phyloP scores from a whole-genome alignment of 371 early-diverging fungal genomes.

The Lichtheimia corymbifera region DNA sequence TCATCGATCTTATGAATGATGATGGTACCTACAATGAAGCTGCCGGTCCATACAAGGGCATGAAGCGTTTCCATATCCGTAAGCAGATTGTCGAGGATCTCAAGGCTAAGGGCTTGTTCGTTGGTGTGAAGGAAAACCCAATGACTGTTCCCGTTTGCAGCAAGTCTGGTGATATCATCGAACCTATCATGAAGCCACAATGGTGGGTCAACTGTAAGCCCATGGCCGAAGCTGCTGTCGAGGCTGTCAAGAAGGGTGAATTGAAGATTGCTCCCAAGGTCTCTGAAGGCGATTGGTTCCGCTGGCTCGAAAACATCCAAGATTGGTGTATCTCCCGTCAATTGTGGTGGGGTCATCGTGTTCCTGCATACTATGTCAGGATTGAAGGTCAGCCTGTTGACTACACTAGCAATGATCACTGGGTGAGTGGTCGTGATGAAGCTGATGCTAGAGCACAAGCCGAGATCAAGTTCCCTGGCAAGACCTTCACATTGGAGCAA shows the following conservation, averaged over 20 bases:
- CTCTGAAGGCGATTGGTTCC: slow-evolving; percentile 94
- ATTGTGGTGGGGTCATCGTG: slow-evolving; percentile 99
- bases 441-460: slow-evolving; percentile 83
- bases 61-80: slow-evolving; percentile 97
- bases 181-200: slow-evolving; percentile 98
- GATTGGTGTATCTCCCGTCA: slow-evolving; percentile 98
- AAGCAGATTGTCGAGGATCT: slow-evolving; percentile 85
- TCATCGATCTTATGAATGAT: slow-evolving; percentile 96
- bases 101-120: slow-evolving; percentile 87
- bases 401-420: slow-evolving; percentile 65
- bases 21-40: slow-evolving; percentile 93
- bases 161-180: slow-evolving; percentile 96
- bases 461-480: slow-evolving; percentile 70
- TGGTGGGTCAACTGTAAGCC: slow-evolving; percentile 98
- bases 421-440: slow-evolving; percentile 89
- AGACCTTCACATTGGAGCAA: slow-evolving; percentile 51
- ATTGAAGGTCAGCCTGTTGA: slow-evolving; percentile 62
- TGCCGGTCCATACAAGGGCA: slow-evolving; percentile 86
- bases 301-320: slow-evolving; percentile 96
- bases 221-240: slow-evolving; percentile 88
- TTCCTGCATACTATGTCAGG: slow-evolving; percentile 97
- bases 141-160: slow-evolving; percentile 95
- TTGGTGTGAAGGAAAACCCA: slow-evolving; percentile 86
- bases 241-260: slow-evolving; percentile 86
- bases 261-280: slow-evolving; percentile 90